Evolutionary conservation across 768 basidiomycete species (phyloP), one percentile per base, ranked within the genome.

Genomic region (Strobilomyces echinocephalus): DNA sequence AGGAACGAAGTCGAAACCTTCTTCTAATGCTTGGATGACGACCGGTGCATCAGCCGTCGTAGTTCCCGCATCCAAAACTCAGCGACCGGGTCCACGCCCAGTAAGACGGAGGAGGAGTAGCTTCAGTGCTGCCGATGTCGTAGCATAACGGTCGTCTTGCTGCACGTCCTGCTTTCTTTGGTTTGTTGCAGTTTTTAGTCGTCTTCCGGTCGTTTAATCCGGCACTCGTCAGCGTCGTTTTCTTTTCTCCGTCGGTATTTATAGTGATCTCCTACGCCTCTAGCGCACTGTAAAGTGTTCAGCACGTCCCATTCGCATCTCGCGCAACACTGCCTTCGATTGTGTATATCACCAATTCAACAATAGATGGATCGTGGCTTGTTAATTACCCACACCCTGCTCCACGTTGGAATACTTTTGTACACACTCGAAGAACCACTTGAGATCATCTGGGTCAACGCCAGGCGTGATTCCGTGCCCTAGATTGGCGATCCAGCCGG

Each of bases 381-480:
- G 50, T 34, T 20, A 18, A 26, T 49, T 53, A 50, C 41, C 35
- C 28, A 54, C 11, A 20, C n/a, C 34, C 41, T 31, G 15, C 18
- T 56, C 46, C 14, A 57, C 53, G 24, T 72, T 65, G 3, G 91
- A 92, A 65, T 91, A 89, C 64, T 85, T 91, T 63, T 87, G 89
- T 45, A 93, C 79, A 64, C 92, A 95, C 69, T 95, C 81, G 57
- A 95, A 82, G 76, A 95, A 97, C 83, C 85, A 95, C 52, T 78
- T 76, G 69, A 97, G 75, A 69, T 97, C 91, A 51, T 97, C 94
- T 20, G 95, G 93, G 68, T 97, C 84, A 14, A 98, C 95, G 24
- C 84, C 88, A 11, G 97, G 97, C 5, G 94, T 97, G 61, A 99
- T 95, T 6, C 97, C 97, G 67, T 98, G 97, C 0, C 97, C 97